phyloP scores from a whole-genome alignment of 495 filamentous ascomycete species.

The Penicillium taxi region DNA sequence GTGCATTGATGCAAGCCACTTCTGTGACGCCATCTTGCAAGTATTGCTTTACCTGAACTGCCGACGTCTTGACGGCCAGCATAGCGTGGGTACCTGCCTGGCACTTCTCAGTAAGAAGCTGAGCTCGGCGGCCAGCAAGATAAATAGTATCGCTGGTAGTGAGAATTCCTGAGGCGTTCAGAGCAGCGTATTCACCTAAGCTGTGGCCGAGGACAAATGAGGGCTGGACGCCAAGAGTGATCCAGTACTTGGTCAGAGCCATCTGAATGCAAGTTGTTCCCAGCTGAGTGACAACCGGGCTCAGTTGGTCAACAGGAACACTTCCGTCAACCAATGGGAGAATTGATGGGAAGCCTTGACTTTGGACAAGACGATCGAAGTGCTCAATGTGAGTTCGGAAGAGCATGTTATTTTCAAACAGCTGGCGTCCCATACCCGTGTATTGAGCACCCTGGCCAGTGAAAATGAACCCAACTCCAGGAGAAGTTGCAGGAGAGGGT shows the following conservation, averaged over 20 bases:
- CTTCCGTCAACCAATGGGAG: constrained; percentile 52
- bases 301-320: constrained; percentile 44
- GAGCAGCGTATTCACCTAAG: constrained; percentile 78
- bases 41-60: constrained; percentile 25
- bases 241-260: constrained; percentile 75
- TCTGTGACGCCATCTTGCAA: constrained; percentile 26
- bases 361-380: constrained; percentile 57
- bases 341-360: constrained; percentile 63
- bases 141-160: constrained; percentile 73
- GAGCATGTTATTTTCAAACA: constrained; percentile 55
- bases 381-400: constrained; percentile 66
- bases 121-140: constrained; percentile 69
- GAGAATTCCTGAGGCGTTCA: constrained; percentile 72
- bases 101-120: constrained; percentile 66
- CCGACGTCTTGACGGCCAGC: constrained; percentile 40
- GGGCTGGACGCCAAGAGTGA: constrained; percentile 67
- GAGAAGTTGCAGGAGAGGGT: constrained; percentile 25
- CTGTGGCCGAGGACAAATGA: constrained; percentile 79
- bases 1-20: constrained; percentile 47
- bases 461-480: constrained; percentile 51
- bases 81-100: constrained; percentile 59
- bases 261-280: constrained; percentile 76
- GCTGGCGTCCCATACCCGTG: constrained; percentile 60
- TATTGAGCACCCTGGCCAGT: constrained; percentile 52
- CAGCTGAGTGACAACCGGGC: constrained; percentile 70